phyloP scores from a whole-genome alignment of 2,329 filamentous ascomycete genomes.

The Diaporthe batatas region DNA sequence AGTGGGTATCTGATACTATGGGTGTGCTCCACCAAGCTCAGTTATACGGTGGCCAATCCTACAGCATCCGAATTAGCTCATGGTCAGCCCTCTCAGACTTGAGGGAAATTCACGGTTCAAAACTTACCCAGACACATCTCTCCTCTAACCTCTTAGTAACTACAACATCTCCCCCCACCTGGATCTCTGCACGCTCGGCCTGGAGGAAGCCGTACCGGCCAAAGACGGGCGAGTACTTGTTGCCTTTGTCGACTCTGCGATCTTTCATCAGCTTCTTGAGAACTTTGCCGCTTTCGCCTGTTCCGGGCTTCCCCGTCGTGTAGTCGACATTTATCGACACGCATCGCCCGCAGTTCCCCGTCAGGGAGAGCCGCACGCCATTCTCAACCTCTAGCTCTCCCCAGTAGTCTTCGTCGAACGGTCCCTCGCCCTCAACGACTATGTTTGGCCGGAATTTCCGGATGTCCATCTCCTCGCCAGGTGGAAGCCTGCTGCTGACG shows the following conservation, averaged over 20 bases:
- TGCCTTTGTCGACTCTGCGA: conserved; percentile 77
- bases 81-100: neutral
- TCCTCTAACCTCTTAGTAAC: conserved; percentile 59
- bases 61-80: conserved; percentile 2
- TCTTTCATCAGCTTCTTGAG: conserved; percentile 79
- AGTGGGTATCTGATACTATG: neutral
- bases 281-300: conserved; percentile 69
- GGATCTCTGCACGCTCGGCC: conserved; percentile 54
- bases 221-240: conserved; percentile 78
- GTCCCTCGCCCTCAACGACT: conserved; percentile 70
- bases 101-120: neutral
- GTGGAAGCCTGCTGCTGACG: conserved; percentile 69
- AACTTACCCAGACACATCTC: conserved; percentile 35
- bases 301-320: conserved; percentile 69
- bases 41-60: conserved; percentile 39
- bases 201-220: conserved; percentile 77
- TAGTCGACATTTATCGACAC: conserved; percentile 80
- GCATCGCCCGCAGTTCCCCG: conserved; percentile 78
- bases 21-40: neutral
- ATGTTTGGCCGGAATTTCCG: conserved; percentile 81
- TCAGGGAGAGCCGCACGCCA: conserved; percentile 65
- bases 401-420: conserved; percentile 83
- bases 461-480: conserved; percentile 67
- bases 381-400: conserved; percentile 65
- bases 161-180: conserved; percentile 68